A percentile compares a stretch with the other conserved stretches of the same genome.
phyloP scores from a whole-genome alignment of 768 basidiomycete genomes.

The Mycena maculata region DNA sequence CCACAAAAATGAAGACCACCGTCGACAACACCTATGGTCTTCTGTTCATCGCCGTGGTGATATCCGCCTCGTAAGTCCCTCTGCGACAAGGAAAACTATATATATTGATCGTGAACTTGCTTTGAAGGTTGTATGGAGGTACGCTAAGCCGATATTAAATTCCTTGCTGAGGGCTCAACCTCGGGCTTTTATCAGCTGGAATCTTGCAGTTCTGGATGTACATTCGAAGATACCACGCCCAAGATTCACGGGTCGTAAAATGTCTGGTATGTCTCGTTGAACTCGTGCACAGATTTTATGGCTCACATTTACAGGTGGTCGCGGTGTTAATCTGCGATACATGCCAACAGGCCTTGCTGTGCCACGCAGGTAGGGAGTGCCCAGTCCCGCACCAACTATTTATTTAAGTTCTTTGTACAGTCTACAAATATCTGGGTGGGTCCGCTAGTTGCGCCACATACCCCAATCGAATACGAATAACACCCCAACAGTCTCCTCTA shows the following conservation, averaged over 20 bases:
- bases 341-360: conserved; percentile 21
- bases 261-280: conserved; percentile 17
- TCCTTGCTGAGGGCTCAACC: background rate
- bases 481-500: conserved; percentile 12
- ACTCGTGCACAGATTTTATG: background rate
- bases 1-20: conserved; percentile 11
- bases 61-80: conserved; percentile 19
- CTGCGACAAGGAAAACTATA: background rate
- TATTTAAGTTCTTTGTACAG: background rate
- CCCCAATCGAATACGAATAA: background rate
- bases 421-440: conserved; percentile 31
- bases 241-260: conserved; percentile 12
- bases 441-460: background rate
- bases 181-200: conserved; percentile 12
- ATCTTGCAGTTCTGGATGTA: conserved; percentile 34
- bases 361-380: conserved; percentile 17
- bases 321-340: conserved; percentile 31
- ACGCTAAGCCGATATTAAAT: background rate
- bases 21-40: conserved; percentile 31
- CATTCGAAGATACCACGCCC: conserved; percentile 30
- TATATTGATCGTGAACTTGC: background rate
- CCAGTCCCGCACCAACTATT: background rate
- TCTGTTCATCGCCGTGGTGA: conserved; percentile 15
- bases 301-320: conserved; percentile 15
- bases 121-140: conserved; percentile 30